Base-by-base conservation (phyloP, 1,284 basidiomycete genomes). In the Golubevia sp. region DNA sequence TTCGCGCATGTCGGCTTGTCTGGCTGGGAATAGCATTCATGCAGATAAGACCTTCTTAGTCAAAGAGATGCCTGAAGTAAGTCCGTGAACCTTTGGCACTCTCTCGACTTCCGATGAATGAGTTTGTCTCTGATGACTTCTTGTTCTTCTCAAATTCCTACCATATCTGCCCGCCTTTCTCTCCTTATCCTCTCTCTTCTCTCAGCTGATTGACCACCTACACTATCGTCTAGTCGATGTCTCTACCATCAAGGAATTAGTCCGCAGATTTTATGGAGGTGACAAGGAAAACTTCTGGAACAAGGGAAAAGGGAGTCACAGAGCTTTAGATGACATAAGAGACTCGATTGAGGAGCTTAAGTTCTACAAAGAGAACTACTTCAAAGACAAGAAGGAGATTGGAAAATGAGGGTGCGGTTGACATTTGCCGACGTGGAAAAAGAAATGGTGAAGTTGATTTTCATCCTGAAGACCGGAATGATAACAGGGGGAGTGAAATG, bases 251-350 rank as follows among this genome's bases (percentile, higher is more conserved):
- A 81, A 82, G 59, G 79, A 82, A 61, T 56, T 79, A n/a, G 78
- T 71, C 5, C 26, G 63, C 3, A 59, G 80, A 7, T 82, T 78
- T 77, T 77, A 82, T 58, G 70, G 69, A 11, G n/a, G 5, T 0
- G 51, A 62, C 2, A 54, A 48, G 8, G 27, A 34, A 11, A 34
- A 34, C 30, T 34, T 34, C 11, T 34, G 30, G 30, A 34, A 34
- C 30, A 34, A 34, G 30, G 30, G 30, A 5, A 34, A 34, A 34
- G 30, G 30, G 11, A 5, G 5, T 34, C 49, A 60, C 69, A 92
- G 92, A 49, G 92, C 92, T 4, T 82, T 92, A 63, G 89, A 90
- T 63, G 92, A 94, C 70, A 93, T 94, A 61, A 85, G 85, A 24
- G 86, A 86, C 5, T 93, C 91, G 3, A 92, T 94, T 55, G 82